Conservation (phyloP, 2,329 filamentous ascomycete genomes). For the Paecilomyces formosus region DNA sequence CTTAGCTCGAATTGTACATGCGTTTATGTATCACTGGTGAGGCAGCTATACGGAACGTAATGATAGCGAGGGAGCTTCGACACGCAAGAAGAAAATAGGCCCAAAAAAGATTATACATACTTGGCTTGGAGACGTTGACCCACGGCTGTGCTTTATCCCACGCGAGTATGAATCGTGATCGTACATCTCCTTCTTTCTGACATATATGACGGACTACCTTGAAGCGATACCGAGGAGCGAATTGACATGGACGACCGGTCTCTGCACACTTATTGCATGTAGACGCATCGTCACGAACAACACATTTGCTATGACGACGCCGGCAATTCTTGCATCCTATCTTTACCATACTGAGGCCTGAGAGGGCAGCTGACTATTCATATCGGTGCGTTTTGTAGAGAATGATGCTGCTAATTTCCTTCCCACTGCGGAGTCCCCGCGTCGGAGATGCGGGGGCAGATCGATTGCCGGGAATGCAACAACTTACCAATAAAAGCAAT, state of each 20-base stretch:
- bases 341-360: neutral
- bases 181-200: constrained; percentile 19
- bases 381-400: neutral
- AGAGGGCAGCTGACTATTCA: neutral
- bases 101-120: constrained; percentile 10
- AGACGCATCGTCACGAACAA: constrained; percentile 17
- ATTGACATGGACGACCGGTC: constrained; percentile 19
- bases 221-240: constrained; percentile 27
- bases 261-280: constrained; percentile 22
- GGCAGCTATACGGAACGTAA: too few relatives aligned
- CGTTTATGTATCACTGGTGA: too few relatives aligned
- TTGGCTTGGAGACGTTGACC: constrained; percentile 20
- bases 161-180: constrained; percentile 19
- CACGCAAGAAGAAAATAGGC: neutral
- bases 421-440: neutral
- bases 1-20: neutral
- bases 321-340: constrained; percentile 26
- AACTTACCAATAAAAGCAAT: neutral
- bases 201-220: constrained; percentile 26
- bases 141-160: constrained; percentile 25
- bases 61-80: too few relatives aligned
- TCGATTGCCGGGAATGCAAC: neutral
- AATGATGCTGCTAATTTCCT: neutral
- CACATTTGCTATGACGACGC: constrained; percentile 28
- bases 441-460: neutral